phyloP scores from a whole-genome alignment of 371 early-diverging fungal genomes.

The Syncephalastrum racemosum region DNA sequence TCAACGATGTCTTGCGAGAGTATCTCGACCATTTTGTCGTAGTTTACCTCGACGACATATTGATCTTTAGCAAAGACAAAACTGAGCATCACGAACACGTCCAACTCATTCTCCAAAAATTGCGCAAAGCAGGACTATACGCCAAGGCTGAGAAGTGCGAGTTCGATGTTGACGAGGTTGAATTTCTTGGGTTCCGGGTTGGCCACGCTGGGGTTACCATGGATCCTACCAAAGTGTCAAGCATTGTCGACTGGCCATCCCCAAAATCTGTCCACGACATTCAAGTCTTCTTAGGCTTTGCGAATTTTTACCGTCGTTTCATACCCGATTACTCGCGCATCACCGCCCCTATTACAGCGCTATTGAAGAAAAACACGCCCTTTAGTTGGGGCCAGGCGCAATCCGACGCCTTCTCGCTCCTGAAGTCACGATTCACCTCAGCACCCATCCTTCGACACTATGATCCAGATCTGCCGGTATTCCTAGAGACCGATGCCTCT shows the following conservation, averaged over 20 bases:
- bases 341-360: slow-evolving; percentile 35
- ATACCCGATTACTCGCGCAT: slow-evolving; percentile 41
- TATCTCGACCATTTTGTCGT: slow-evolving; percentile 34
- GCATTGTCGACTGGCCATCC: slow-evolving; percentile 34
- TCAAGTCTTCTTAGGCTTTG: slow-evolving; percentile 49
- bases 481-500: slow-evolving; percentile 53
- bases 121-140: no score
- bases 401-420: slow-evolving; percentile 30
- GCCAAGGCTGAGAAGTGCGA: no score
- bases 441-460: slow-evolving; percentile 26
- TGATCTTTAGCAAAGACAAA: no score
- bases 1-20: slow-evolving; percentile 32
- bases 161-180: no score
- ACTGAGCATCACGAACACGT: no score
- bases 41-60: slow-evolving; percentile 63
- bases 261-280: slow-evolving; percentile 37
- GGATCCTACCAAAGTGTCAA: slow-evolving; percentile 33
- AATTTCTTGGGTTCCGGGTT: no score
- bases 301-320: slow-evolving; percentile 53
- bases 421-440: slow-evolving; percentile 34
- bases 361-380: slow-evolving; percentile 27
- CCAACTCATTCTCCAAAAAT: no score
- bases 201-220: slow-evolving; percentile 24
- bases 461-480: slow-evolving; percentile 23
- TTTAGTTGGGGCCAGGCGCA: slow-evolving; percentile 32